Evolutionary conservation across 345 rosid genomes (phyloP).

Genomic region (Hirschfeldia incana): DNA sequence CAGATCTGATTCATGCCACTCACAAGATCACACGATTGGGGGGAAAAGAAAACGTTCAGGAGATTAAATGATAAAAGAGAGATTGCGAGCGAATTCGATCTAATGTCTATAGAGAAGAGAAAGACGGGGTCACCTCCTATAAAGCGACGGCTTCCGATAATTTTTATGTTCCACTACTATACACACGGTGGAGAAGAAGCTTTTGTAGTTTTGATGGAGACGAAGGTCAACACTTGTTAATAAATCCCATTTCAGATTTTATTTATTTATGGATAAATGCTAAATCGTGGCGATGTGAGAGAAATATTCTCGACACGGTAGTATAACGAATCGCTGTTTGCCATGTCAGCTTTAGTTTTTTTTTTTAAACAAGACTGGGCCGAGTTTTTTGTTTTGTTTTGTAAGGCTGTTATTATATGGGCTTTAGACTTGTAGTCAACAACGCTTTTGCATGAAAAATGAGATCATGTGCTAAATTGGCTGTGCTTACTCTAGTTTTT

Average conservation of each 20-base stretch:
- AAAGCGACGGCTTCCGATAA: constrained; percentile 20
- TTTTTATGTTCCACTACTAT: neutral
- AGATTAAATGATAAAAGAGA: neutral
- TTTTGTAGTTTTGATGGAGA: constrained; percentile 35
- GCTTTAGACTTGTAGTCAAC: neutral
- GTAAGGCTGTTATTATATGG: constrained; percentile 3
- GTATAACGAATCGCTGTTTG: constrained; percentile 26
- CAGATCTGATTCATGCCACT: constrained; percentile 16
- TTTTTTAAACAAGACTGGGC: constrained; percentile 13
- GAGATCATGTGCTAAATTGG: too few relatives aligned
- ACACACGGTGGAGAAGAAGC: constrained; percentile 26
- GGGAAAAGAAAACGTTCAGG: neutral
- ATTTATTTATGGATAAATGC: constrained; percentile 4
- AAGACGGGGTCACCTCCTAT: constrained; percentile 24
- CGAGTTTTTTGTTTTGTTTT: neutral
- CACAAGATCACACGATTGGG: neutral
- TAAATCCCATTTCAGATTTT: neutral
- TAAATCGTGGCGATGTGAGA: constrained; percentile 33
- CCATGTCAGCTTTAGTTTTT: constrained; percentile 13
- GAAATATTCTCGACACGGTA: constrained; percentile 35
- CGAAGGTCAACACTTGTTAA: constrained; percentile 23
- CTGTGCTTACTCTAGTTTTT: too few relatives aligned
- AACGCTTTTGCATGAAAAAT: too few relatives aligned
- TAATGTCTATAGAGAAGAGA: constrained; percentile 16
- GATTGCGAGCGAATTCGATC: constrained; percentile 15